Evolutionary conservation across 2,329 filamentous ascomycete species (phyloP).

Genomic region (Hymenoscyphus salicellus): DNA sequence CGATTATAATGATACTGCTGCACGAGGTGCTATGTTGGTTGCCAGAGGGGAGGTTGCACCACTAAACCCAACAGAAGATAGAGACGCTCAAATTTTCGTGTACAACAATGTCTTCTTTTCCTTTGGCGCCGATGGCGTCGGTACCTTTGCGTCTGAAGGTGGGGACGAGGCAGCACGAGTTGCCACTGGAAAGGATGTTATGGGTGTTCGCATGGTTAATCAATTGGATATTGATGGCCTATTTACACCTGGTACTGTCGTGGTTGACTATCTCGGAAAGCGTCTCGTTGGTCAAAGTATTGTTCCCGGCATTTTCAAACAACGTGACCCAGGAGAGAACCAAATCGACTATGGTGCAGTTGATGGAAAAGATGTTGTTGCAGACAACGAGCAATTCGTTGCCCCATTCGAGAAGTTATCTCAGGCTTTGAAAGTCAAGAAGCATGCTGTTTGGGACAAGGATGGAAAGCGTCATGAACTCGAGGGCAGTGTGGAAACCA

Average conservation of each 20-base stretch:
- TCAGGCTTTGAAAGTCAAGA: constrained; percentile 85
- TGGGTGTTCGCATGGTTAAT: constrained; percentile 91
- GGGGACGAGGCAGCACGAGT: constrained; percentile 95
- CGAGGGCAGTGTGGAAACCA: constrained; percentile 95
- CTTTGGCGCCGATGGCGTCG: constrained; percentile 94
- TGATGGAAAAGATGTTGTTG: constrained; percentile 93
- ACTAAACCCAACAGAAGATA: constrained; percentile 87
- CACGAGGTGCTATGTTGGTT: constrained; percentile 85
- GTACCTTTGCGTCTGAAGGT: constrained; percentile 93
- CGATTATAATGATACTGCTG: constrained; percentile 94
- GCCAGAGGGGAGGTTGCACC: constrained; percentile 89
- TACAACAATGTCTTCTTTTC: constrained; percentile 99
- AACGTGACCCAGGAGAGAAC: constrained; percentile 93
- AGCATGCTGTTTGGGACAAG: constrained; percentile 97
- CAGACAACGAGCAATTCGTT: constrained; percentile 82
- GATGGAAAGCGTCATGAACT: constrained; percentile 85
- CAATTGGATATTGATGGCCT: constrained; percentile 93
- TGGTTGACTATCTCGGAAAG: constrained; percentile 95
- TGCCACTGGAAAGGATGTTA: constrained; percentile 93
- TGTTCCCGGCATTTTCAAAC: constrained; percentile 98
- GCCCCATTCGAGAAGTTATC: constrained; percentile 86
- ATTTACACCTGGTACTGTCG: constrained; percentile 92
- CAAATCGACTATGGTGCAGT: constrained; percentile 99
- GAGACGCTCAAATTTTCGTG: constrained; percentile 95
- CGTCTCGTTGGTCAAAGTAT: constrained; percentile 97